Conservation (phyloP, 176 grass and related monocot genomes). For the Zoysia japonica region DNA sequence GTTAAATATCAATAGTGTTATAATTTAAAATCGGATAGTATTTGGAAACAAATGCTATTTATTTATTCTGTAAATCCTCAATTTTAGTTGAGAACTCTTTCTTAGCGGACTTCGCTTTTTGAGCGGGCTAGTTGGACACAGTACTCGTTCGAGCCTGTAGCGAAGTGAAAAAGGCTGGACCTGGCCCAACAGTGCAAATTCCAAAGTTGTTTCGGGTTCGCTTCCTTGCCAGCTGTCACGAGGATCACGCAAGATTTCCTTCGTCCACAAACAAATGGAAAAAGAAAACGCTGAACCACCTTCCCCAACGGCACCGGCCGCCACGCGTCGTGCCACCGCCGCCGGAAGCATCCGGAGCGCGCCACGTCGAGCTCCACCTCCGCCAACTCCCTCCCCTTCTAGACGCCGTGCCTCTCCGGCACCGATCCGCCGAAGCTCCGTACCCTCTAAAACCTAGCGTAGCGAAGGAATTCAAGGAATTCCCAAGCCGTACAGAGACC, state of each 20-base stretch:
- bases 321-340: not conserved
- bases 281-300: not conserved
- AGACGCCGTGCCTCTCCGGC: not conserved
- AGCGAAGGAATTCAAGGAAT: not conserved
- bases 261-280: too few species aligned
- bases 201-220: too few species aligned
- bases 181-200: not conserved
- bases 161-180: not conserved
- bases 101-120: too few species aligned
- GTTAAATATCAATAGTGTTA: too few species aligned
- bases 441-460: not conserved
- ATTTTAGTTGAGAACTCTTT: too few species aligned
- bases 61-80: too few species aligned
- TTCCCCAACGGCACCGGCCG: not conserved
- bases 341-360: not conserved
- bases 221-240: too few species aligned
- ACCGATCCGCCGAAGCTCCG: not conserved
- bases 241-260: not conserved
- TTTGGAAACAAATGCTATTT: too few species aligned
- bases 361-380: slow-evolving; percentile 3
- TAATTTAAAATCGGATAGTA: too few species aligned
- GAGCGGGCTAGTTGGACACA: too few species aligned
- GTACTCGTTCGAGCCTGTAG: too few species aligned
- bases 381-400: not conserved
- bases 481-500: not conserved